phyloP scores from a whole-genome alignment of 2,329 filamentous ascomycete species.

The Arthroderma uncinatum region DNA sequence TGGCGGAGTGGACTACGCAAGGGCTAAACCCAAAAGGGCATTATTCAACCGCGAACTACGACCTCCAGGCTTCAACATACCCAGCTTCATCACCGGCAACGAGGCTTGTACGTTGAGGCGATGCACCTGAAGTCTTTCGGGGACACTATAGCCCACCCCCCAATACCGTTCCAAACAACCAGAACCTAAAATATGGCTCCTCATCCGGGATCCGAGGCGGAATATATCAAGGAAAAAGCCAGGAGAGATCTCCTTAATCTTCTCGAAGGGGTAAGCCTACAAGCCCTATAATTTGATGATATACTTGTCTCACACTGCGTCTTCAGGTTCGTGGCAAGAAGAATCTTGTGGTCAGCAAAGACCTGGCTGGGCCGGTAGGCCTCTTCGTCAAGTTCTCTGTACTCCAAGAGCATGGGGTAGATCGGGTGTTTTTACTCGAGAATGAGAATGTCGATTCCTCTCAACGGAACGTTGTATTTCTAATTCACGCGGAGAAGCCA shows the following conservation, averaged over 20 bases:
- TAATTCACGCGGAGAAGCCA: slow-evolving; percentile 80
- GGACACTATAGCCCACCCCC: background rate
- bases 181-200: slow-evolving; percentile 29
- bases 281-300: background rate
- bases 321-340: slow-evolving; percentile 92
- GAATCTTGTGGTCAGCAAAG: slow-evolving; percentile 87
- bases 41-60: background rate
- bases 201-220: slow-evolving; percentile 35
- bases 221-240: slow-evolving; percentile 45
- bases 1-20: background rate
- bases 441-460: slow-evolving; percentile 90
- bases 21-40: background rate
- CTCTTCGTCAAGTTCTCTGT: slow-evolving; percentile 91
- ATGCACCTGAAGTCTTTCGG: background rate
- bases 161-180: background rate
- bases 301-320: slow-evolving; percentile 5
- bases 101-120: background rate
- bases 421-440: slow-evolving; percentile 94
- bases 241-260: slow-evolving; percentile 81
- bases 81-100: background rate
- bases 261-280: slow-evolving; percentile 76
- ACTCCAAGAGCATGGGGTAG: slow-evolving; percentile 91
- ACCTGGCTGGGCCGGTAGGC: slow-evolving; percentile 77
- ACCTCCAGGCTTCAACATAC: background rate
- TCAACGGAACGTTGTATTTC: slow-evolving; percentile 89